A percentile compares a stretch with the other conserved stretches of the same genome.
Evolutionary conservation across 129 eudicot species (phyloP).

Genomic region (Centaurea solstitialis): DNA sequence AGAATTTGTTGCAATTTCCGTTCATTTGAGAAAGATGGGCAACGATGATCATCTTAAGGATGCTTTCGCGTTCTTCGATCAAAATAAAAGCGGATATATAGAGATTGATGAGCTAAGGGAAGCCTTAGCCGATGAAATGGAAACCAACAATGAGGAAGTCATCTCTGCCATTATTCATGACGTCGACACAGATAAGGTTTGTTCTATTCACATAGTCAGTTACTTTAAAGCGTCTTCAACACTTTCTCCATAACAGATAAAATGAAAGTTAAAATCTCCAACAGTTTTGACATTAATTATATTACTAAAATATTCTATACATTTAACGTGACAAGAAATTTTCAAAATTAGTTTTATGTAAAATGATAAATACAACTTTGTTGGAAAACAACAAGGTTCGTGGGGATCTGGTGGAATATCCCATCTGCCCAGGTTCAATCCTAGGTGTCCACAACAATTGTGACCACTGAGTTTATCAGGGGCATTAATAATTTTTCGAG

Average conservation of each 20-base stretch:
- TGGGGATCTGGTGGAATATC: too few relatives aligned
- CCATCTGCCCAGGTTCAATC: too few relatives aligned
- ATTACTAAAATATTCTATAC: neutral
- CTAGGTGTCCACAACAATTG: too few relatives aligned
- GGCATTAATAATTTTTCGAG: too few relatives aligned
- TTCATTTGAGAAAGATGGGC: slow-evolving; percentile 78
- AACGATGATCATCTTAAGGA: slow-evolving; percentile 73
- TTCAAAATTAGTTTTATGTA: too few relatives aligned
- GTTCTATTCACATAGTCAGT: neutral
- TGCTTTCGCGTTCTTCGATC: slow-evolving; percentile 78
- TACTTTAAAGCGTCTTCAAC: too few relatives aligned
- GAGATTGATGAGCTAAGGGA: slow-evolving; percentile 83
- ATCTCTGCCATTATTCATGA: slow-evolving; percentile 77
- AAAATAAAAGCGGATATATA: slow-evolving; percentile 64
- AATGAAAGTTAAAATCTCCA: too few relatives aligned
- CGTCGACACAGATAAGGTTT: slow-evolving; percentile 91
- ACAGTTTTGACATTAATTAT: neutral
- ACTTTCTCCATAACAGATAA: too few relatives aligned
- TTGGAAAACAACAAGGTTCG: too few relatives aligned
- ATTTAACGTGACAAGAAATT: neutral
- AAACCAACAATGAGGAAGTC: slow-evolving; percentile 66
- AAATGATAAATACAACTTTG: too few relatives aligned
- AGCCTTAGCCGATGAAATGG: slow-evolving; percentile 66
- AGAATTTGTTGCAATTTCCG: slow-evolving; percentile 82
- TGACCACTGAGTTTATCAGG: too few relatives aligned